phyloP scores from a whole-genome alignment of 116 monocot genomes.

The Zostera marina region DNA sequence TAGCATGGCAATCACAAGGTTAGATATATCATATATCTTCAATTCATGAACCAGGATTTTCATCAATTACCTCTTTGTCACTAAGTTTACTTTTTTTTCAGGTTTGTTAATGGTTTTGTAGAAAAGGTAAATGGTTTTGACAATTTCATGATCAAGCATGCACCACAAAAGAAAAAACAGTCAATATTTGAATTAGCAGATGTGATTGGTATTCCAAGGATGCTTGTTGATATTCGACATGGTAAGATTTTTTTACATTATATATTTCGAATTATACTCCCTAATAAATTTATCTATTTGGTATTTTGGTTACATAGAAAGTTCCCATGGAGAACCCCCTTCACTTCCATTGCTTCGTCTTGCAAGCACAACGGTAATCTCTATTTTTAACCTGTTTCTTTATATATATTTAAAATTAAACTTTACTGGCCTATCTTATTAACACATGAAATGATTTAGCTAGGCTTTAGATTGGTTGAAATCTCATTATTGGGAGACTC shows the following conservation, averaged over 20 bases:
- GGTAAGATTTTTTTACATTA: slow-evolving; percentile 28
- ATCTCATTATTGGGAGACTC: slow-evolving; percentile 83
- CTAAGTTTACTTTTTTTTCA: slow-evolving; percentile 6
- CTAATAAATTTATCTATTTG: background rate
- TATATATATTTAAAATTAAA: background rate
- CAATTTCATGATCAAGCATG: slow-evolving; percentile 28
- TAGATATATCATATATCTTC: background rate
- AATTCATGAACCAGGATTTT: background rate
- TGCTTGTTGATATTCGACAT: slow-evolving; percentile 93
- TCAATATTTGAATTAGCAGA: slow-evolving; percentile 79
- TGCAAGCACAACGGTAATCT: slow-evolving; percentile 52
- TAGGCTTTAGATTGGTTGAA: slow-evolving; percentile 91
- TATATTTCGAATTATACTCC: background rate
- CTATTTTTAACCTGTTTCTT: background rate
- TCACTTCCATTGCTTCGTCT: slow-evolving; percentile 62
- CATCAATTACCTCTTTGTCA: no score
- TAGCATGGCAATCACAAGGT: slow-evolving; percentile 89
- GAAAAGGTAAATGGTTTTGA: slow-evolving; percentile 27
- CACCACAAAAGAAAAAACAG: slow-evolving; percentile 32
- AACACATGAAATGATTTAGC: background rate
- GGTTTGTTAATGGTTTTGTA: slow-evolving; percentile 85
- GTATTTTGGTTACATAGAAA: slow-evolving; percentile 29
- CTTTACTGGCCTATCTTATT: background rate
- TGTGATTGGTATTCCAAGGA: slow-evolving; percentile 75
- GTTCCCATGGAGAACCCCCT: slow-evolving; percentile 79